phyloP scores from a whole-genome alignment of 805 yeast genomes.

The Candida chilensis region DNA sequence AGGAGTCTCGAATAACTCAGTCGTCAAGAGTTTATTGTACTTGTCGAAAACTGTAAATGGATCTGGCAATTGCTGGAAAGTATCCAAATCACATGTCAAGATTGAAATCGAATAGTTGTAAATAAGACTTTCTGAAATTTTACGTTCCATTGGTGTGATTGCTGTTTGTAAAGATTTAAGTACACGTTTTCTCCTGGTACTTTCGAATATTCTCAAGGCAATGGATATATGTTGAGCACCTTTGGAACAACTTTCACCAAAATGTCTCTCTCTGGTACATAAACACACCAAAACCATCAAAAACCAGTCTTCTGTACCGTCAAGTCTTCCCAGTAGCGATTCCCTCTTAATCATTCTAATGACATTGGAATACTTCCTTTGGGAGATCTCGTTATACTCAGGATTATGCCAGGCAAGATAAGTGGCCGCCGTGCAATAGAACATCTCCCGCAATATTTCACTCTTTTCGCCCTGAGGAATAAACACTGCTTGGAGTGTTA shows the following conservation, averaged over 20 bases:
- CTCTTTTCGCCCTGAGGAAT: background rate
- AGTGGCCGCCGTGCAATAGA: background rate
- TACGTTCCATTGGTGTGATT: background rate
- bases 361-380: background rate
- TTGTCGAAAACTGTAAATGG: background rate
- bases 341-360: background rate
- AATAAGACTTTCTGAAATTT: background rate
- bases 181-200: background rate
- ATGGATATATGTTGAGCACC: background rate
- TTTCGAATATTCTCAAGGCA: background rate
- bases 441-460: background rate
- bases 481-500: constrained; percentile 1
- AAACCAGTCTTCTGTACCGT: constrained; percentile 1
- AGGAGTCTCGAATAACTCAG: background rate
- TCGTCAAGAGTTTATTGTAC: background rate
- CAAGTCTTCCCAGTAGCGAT: background rate
- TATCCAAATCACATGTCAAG: background rate
- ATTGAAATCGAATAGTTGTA: background rate
- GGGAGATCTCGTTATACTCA: background rate
- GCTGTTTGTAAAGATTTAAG: too few species aligned
- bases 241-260: background rate
- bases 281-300: background rate
- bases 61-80: background rate
- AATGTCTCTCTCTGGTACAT: background rate
- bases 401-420: background rate